Evolutionary conservation across 2,329 filamentous ascomycete genomes (phyloP).

Genomic region (Penicillium decumbens): DNA sequence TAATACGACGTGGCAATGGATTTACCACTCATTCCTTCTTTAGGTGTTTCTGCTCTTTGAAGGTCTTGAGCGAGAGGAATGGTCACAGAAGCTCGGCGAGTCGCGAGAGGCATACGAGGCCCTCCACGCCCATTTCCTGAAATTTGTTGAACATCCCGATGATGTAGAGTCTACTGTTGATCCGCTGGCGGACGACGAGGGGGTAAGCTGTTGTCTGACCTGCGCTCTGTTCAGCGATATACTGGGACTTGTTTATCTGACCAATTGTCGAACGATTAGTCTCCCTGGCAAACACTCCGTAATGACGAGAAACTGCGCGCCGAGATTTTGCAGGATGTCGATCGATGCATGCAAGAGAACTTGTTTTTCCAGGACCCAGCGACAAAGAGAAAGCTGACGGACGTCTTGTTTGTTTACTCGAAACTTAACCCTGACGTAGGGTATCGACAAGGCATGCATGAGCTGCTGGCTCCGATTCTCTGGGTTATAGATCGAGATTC

Average conservation of each 20-base stretch:
- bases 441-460: constrained; percentile 99
- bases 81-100: constrained; percentile 63
- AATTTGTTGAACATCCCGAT: constrained; percentile 78
- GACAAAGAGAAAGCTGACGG: constrained; percentile 75
- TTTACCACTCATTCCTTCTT: constrained; percentile 19
- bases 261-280: constrained; percentile 51
- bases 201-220: constrained; percentile 45
- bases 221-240: no score
- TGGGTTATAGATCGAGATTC: constrained; percentile 81
- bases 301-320: constrained; percentile 76
- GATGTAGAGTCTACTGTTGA: constrained; percentile 70
- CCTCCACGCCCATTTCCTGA: constrained; percentile 68
- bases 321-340: constrained; percentile 92
- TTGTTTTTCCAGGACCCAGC: constrained; percentile 76
- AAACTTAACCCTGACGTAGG: constrained; percentile 83
- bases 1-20: constrained; percentile 1
- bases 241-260: constrained; percentile 22
- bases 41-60: constrained; percentile 79
- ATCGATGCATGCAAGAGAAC: constrained; percentile 83
- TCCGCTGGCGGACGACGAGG: constrained; percentile 76
- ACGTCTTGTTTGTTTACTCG: constrained; percentile 91
- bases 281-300: constrained; percentile 83
- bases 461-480: constrained; percentile 82
- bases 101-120: constrained; percentile 70
- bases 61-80: constrained; percentile 59